phyloP scores from a whole-genome alignment of 495 filamentous ascomycete genomes.

The Saxophila tyrrhenica region DNA sequence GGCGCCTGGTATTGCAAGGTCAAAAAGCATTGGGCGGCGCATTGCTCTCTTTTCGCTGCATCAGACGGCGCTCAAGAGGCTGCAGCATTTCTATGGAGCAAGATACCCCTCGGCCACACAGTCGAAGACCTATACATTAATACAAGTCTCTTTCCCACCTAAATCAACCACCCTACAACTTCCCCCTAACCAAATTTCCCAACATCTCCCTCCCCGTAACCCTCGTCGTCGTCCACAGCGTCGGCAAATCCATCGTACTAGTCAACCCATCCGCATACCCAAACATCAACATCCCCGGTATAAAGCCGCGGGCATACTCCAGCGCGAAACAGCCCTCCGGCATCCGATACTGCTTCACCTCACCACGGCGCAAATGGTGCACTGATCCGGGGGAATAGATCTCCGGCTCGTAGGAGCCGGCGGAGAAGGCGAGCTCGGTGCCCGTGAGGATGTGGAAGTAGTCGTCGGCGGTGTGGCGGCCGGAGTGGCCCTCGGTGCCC shows the following conservation, averaged over 20 bases:
- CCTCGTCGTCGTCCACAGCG: conserved; percentile 61
- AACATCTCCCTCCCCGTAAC: conserved; percentile 66
- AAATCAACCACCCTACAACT: conserved; percentile 41
- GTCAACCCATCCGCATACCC: conserved; percentile 69
- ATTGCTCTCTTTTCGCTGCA: background rate
- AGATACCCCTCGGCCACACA: background rate
- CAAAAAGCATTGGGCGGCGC: background rate
- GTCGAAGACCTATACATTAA: background rate
- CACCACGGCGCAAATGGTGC: conserved; percentile 65
- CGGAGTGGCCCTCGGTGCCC: conserved; percentile 78
- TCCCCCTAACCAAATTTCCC: conserved; percentile 53
- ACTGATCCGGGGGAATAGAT: conserved; percentile 63
- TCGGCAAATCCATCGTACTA: conserved; percentile 52
- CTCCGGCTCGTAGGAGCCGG: conserved; percentile 59
- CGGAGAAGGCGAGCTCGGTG: conserved; percentile 58
- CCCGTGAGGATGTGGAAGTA: conserved; percentile 83
- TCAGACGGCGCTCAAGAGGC: background rate
- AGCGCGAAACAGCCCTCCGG: conserved; percentile 69
- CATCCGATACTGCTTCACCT: conserved; percentile 81
- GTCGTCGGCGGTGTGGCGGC: conserved; percentile 79
- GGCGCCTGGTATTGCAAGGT: background rate
- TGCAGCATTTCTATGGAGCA: background rate
- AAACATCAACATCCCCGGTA: conserved; percentile 81
- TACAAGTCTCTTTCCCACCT: background rate
- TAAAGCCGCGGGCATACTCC: conserved; percentile 83